Percentiles rank a stretch among this genome's conserved stretches.
Conservation (phyloP, 768 basidiomycete species). For the Trametes maxima region DNA sequence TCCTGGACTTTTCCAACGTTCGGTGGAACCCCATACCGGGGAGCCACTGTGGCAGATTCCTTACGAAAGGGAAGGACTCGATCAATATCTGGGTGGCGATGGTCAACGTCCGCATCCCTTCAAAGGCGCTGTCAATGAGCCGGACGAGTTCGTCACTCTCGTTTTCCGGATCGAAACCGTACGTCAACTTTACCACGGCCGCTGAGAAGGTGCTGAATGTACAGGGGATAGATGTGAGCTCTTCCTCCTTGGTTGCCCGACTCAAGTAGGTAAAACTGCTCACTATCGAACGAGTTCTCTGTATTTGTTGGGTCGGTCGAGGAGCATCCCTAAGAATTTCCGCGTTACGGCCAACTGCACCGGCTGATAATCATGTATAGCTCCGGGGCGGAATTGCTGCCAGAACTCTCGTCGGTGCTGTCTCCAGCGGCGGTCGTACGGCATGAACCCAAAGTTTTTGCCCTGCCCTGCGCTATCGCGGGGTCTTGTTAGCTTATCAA, state of each 20-base stretch:
- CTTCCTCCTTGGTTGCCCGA: not conserved
- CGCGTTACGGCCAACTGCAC: conserved; percentile 5
- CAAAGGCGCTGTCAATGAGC: conserved; percentile 14
- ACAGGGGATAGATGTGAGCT: not conserved
- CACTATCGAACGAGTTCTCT: conserved; percentile 9
- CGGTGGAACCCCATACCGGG: conserved; percentile 2
- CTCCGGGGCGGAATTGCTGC: conserved; percentile 12
- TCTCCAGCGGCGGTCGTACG: conserved; percentile 16
- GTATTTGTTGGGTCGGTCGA: not conserved
- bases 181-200: not conserved
- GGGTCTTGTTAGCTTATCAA: not conserved
- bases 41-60: conserved; percentile 7
- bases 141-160: conserved; percentile 18
- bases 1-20: not conserved
- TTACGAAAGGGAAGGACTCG: conserved; percentile 1
- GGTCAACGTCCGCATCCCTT: not conserved
- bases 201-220: conserved; percentile 5
- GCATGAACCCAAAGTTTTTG: conserved; percentile 6
- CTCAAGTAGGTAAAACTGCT: not conserved
- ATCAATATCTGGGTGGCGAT: conserved; percentile 1
- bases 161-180: not conserved
- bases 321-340: conserved; percentile 7
- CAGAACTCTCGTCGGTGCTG: conserved; percentile 16
- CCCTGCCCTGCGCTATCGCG: conserved; percentile 7
- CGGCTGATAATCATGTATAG: not conserved